Conservation (phyloP, 2,329 filamentous ascomycete genomes). For the Xylaria sp. region DNA sequence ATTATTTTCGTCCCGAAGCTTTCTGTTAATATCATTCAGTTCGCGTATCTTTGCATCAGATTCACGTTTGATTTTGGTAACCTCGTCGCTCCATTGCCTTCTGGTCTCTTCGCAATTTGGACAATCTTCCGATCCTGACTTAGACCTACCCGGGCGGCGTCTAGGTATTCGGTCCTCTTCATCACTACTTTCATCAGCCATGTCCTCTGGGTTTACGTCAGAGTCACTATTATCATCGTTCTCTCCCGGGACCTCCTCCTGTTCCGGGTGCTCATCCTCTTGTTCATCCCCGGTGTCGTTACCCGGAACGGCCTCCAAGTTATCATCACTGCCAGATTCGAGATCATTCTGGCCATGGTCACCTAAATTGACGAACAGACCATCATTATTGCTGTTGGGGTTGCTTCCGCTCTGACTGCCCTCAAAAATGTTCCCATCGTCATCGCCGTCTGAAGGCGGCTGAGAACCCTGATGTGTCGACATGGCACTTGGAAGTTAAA, state of each 20-base stretch:
- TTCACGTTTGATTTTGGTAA: neutral
- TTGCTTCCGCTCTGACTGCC: neutral
- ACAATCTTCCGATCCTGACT: neutral
- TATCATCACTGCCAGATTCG: too few relatives aligned
- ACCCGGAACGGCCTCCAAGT: neutral
- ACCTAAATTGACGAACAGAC: neutral
- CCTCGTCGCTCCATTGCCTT: slow-evolving; percentile 15
- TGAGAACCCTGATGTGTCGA: slow-evolving; percentile 3
- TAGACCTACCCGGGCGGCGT: neutral
- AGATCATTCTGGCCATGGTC: neutral
- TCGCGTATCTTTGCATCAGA: too few relatives aligned
- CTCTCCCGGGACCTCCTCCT: slow-evolving; percentile 11
- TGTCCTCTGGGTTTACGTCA: slow-evolving; percentile 10
- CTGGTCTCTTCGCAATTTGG: neutral
- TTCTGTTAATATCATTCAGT: too few relatives aligned
- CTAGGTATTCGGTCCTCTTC: neutral
- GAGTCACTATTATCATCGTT: slow-evolving; percentile 9
- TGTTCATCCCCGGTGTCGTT: neutral
- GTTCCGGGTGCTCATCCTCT: neutral
- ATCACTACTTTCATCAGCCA: slow-evolving; percentile 9
- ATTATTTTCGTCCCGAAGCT: too few relatives aligned
- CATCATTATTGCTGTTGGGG: neutral
- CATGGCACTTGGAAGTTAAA: slow-evolving; percentile 1
- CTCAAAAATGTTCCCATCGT: neutral
- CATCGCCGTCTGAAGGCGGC: neutral